Conservation (phyloP, 768 basidiomycete species). For the Russula olivacea region DNA sequence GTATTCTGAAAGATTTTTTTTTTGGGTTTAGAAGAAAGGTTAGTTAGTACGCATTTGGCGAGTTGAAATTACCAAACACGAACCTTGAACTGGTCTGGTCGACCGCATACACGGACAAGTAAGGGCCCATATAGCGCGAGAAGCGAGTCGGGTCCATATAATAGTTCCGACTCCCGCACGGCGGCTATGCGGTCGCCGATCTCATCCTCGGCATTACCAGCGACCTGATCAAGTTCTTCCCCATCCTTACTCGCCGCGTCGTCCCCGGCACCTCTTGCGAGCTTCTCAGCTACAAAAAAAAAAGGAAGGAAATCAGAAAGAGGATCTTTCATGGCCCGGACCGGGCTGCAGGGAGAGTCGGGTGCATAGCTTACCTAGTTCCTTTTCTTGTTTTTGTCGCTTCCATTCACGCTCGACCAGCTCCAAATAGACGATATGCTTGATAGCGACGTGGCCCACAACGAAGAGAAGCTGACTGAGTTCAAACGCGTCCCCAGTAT, state of each 20-base stretch:
- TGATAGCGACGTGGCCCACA: constrained; percentile 95
- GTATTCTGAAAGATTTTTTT: constrained; percentile 52
- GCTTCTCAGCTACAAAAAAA: constrained; percentile 50
- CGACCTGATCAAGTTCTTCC: constrained; percentile 95
- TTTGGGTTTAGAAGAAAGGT: too few species aligned
- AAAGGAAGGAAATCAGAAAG: background rate
- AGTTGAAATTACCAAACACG: background rate
- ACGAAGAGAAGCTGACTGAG: constrained; percentile 92
- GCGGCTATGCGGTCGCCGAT: constrained; percentile 87
- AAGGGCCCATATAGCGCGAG: constrained; percentile 84
- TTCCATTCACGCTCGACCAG: constrained; percentile 96
- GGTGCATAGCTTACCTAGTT: constrained; percentile 49
- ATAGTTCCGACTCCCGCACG: constrained; percentile 79
- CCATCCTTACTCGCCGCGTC: constrained; percentile 44
- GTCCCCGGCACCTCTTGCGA: constrained; percentile 36
- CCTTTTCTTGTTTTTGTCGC: constrained; percentile 86
- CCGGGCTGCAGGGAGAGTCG: background rate
- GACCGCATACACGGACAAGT: constrained; percentile 84
- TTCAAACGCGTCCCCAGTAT: constrained; percentile 76
- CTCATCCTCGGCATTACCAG: constrained; percentile 96
- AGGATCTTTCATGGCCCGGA: background rate
- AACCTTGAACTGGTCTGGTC: constrained; percentile 88
- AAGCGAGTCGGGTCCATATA: constrained; percentile 78
- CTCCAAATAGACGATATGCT: constrained; percentile 95
- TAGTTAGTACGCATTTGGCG: too few species aligned